Evolutionary conservation across 768 basidiomycete species (phyloP), one percentile per base, ranked within the genome.

Genomic region (Xerocomellus dryophilus): DNA sequence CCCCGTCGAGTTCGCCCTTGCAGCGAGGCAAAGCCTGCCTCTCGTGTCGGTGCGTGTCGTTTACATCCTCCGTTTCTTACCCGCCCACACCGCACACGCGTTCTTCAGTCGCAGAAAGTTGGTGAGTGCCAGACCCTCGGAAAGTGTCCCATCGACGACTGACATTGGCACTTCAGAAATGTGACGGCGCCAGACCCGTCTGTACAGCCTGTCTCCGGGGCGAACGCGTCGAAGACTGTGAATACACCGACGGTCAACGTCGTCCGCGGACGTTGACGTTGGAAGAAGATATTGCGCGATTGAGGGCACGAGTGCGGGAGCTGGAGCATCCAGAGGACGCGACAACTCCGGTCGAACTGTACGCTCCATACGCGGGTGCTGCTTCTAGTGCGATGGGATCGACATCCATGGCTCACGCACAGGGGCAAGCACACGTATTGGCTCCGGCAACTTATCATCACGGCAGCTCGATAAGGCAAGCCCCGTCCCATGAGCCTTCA

Each of bases 161-260:
- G n/a, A 27, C 48, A 29, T 1, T 27, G 35, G n/a, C 20, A 29
- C 9, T 20, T 9, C 52, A 85, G 86, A 82, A 81, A 74, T 89
- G 87, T 59, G 86, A 89, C 60, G 84, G 85, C 17, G 66, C 64
- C 4, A 81, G 81, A 52, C 86, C 86, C 2, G 71, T 79, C 10
- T 89, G 87, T 65, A 80, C 81, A 2, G 85, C 83, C 39, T 89
- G 87, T 71, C 66, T 72, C 21, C 71, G 75, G 8, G 79, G 81
- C 23, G 81, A 83, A 35, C 80, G 84, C 53, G 76, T 76, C 25
- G 85, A 85, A 49, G 83, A 83, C 29, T 89, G 87, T 66, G 86
- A 88, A 69, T 89, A 87, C 66, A 75, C 81, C 7, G 86, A 88
- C 61, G 82, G 81, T 6, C 78, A 77, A 31, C 78, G 78, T 40